A percentile compares a stretch with the other conserved stretches of the same genome.
Evolutionary conservation across 352 stramenopile genomes (phyloP).

Genomic region (Blastocystis sp.): DNA sequence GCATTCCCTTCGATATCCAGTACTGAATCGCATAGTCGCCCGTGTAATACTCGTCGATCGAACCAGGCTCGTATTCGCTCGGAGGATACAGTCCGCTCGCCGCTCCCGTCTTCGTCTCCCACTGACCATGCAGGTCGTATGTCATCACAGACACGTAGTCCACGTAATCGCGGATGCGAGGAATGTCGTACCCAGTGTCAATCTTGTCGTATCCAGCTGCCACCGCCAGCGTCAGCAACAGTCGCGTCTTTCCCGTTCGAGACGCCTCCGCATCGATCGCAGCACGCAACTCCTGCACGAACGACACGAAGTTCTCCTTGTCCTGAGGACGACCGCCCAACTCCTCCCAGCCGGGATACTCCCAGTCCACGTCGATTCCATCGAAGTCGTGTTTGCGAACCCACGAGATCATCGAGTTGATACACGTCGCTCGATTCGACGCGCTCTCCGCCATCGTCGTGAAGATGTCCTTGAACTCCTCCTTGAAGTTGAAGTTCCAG

Average conservation of each 20-base stretch:
- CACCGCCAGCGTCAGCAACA: slow-evolving; percentile 30
- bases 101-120: slow-evolving; percentile 27
- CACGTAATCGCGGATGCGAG: not conserved
- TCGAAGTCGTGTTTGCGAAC: slow-evolving; percentile 34
- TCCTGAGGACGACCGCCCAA: slow-evolving; percentile 39
- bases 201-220: slow-evolving; percentile 48
- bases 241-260: slow-evolving; percentile 13
- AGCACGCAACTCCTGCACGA: slow-evolving; percentile 9
- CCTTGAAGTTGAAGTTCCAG: slow-evolving; percentile 52
- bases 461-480: slow-evolving; percentile 49
- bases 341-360: slow-evolving; percentile 4
- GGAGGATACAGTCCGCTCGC: slow-evolving; percentile 41
- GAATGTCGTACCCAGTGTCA: slow-evolving; percentile 23
- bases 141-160: slow-evolving; percentile 39
- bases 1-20: slow-evolving; percentile 38
- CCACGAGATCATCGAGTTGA: slow-evolving; percentile 40
- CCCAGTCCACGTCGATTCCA: slow-evolving; percentile 43
- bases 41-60: slow-evolving; percentile 50
- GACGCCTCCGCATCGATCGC: slow-evolving; percentile 28
- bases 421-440: slow-evolving; percentile 18
- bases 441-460: slow-evolving; percentile 22
- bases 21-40: slow-evolving; percentile 46
- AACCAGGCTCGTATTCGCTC: not conserved
- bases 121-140: slow-evolving; percentile 50
- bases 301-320: slow-evolving; percentile 20